Percentiles rank a stretch among this genome's conserved stretches.
Evolutionary conservation across 208 protist species (phyloP).

Genomic region (Trypanosoma vivax): DNA sequence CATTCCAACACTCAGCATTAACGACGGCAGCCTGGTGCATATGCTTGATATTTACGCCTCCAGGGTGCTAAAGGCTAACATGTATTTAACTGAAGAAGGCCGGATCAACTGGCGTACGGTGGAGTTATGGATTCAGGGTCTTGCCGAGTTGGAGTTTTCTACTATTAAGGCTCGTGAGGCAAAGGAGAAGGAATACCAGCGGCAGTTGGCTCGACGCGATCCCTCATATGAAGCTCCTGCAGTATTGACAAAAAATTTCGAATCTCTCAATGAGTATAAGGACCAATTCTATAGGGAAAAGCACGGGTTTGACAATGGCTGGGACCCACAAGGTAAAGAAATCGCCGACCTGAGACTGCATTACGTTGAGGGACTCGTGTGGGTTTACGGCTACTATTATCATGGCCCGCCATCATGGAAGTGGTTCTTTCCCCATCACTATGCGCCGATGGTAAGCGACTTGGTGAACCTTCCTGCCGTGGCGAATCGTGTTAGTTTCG

Average conservation of each 20-base stretch:
- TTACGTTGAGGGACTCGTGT: constrained; percentile 85
- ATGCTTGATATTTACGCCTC: constrained; percentile 86
- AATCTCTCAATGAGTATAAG: constrained; percentile 59
- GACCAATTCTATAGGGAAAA: constrained; percentile 82
- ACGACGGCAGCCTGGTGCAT: constrained; percentile 84
- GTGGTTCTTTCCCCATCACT: constrained; percentile 92
- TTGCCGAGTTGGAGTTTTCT: constrained; percentile 73
- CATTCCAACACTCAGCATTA: constrained; percentile 93
- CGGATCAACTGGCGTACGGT: constrained; percentile 65
- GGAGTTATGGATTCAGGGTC: constrained; percentile 61
- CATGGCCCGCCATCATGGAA: constrained; percentile 85
- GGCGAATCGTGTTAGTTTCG: constrained; percentile 48
- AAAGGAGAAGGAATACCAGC: constrained; percentile 77
- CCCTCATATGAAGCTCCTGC: constrained; percentile 52
- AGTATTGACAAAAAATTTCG: constrained; percentile 22
- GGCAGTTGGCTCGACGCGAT: constrained; percentile 44
- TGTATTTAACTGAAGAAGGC: constrained; percentile 73
- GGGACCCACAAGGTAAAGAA: constrained; percentile 46
- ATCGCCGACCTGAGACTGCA: constrained; percentile 65
- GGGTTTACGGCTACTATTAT: constrained; percentile 89
- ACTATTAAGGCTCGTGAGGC: constrained; percentile 57
- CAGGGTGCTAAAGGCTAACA: constrained; percentile 51
- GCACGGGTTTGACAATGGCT: constrained; percentile 72
- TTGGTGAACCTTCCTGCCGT: constrained; percentile 71
- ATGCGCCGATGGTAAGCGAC: constrained; percentile 89